A percentile compares a stretch with the other conserved stretches of the same genome.
phyloP scores from a whole-genome alignment of 352 stramenopile genomes.

The Blastocystis sp. region DNA sequence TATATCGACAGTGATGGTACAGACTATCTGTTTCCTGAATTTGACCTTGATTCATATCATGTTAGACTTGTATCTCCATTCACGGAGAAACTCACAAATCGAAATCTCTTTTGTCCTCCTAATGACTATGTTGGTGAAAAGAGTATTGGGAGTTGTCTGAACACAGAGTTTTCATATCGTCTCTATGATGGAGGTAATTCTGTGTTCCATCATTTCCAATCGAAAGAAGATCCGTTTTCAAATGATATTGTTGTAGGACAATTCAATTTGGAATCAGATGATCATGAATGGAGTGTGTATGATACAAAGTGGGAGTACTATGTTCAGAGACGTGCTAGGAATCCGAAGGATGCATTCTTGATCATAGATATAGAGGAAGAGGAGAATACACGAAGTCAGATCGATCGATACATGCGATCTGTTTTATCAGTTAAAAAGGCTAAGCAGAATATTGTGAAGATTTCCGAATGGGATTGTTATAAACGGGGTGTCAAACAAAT shows the following conservation, averaged over 20 bases:
- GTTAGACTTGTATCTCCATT: not conserved
- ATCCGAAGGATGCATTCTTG: not conserved
- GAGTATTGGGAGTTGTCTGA: slow-evolving; percentile 16
- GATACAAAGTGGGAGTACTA: slow-evolving; percentile 19
- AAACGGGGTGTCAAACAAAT: slow-evolving; percentile 47
- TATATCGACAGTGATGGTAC: slow-evolving; percentile 2
- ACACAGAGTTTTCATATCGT: slow-evolving; percentile 22
- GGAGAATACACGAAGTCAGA: slow-evolving; percentile 44
- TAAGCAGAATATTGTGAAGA: not conserved
- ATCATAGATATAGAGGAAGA: not conserved
- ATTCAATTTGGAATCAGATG: not conserved
- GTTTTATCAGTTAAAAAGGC: not conserved
- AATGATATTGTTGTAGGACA: not conserved
- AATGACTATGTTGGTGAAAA: slow-evolving; percentile 3
- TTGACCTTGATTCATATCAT: not conserved
- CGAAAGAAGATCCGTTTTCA: not conserved
- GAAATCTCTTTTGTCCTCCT: slow-evolving; percentile 52
- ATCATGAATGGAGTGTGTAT: slow-evolving; percentile 23
- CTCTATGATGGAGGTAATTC: not conserved
- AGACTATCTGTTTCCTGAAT: not conserved
- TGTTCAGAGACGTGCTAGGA: not conserved
- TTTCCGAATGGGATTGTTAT: slow-evolving; percentile 51
- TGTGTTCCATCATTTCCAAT: not conserved
- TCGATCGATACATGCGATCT: slow-evolving; percentile 21
- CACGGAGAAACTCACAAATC: not conserved